phyloP scores from a whole-genome alignment of 108 stramenopile species.

The Skeletonema potamos region DNA sequence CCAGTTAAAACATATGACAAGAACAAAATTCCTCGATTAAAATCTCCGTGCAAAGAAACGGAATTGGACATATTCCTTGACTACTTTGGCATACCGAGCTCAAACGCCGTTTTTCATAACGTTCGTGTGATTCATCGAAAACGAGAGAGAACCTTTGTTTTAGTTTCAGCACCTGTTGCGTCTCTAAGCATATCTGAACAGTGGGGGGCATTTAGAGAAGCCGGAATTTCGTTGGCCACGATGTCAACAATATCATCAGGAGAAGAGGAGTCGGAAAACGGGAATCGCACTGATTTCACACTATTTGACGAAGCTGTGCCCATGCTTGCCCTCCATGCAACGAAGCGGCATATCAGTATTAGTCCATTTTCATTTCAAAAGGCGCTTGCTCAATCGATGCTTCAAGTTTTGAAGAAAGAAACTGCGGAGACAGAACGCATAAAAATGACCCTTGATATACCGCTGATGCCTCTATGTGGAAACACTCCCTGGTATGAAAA shows the following conservation, averaged over 20 bases:
- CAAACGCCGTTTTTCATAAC: not conserved
- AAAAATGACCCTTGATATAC: not conserved
- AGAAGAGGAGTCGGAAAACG: conserved; percentile 2
- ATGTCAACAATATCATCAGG: not conserved
- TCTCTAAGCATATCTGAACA: not conserved
- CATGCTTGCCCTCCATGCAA: not conserved
- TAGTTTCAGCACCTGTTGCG: conserved; percentile 5
- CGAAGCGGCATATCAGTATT: not conserved
- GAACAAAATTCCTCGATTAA: not conserved
- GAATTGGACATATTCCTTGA: not conserved
- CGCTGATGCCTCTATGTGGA: not conserved
- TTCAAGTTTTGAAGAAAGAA: not conserved
- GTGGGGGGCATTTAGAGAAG: conserved; percentile 9
- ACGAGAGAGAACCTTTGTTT: not conserved
- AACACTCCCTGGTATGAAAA: not conserved
- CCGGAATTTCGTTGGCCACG: not conserved
- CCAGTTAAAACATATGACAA: not conserved
- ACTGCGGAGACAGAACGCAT: conserved; percentile 8
- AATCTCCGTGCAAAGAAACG: not conserved
- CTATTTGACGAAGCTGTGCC: conserved; percentile 10
- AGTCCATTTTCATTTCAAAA: not conserved
- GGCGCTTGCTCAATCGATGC: conserved; percentile 7
- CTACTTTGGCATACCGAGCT: conserved; percentile 4
- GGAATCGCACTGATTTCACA: not conserved
- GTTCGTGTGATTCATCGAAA: not conserved